These are phyloP conservation scores for Euphorbia lathyris DNA, from an alignment of 345 rosid genomes.

Conservation along the genomic window DNA sequence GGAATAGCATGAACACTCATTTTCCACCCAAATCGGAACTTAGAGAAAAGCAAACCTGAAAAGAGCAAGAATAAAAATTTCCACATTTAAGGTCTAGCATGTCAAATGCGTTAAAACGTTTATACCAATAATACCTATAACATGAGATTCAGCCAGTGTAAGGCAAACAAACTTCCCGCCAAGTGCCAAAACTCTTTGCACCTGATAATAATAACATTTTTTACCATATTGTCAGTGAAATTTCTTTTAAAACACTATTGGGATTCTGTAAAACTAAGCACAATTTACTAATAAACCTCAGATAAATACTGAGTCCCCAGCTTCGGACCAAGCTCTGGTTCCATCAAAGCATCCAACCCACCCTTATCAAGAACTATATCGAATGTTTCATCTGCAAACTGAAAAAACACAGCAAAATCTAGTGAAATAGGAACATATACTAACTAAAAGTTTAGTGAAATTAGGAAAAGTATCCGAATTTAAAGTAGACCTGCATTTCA, in stretches of 20 bases:
- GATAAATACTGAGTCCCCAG: constrained; percentile 71
- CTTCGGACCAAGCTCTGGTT: constrained; percentile 72
- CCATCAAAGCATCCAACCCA: constrained; percentile 98
- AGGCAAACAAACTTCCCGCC: constrained; percentile 84
- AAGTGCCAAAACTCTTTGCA: constrained; percentile 60
- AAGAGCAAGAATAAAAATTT: not conserved
- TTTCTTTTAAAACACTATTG: not conserved
- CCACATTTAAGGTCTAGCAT: not conserved
- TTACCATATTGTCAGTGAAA: not conserved
- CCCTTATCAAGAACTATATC: constrained; percentile 86
- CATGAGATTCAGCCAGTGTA: constrained; percentile 86
- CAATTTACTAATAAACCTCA: constrained; percentile 47
- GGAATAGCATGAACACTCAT: constrained; percentile 54
- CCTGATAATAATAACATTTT: constrained; percentile 39
- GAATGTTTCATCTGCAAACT: constrained; percentile 59
- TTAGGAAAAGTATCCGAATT: not conserved
- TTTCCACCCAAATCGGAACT: constrained; percentile 88
- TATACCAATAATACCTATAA: constrained; percentile 54
- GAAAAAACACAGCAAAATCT: constrained; percentile 9
- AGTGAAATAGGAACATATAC: not conserved
- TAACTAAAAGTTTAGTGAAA: not conserved
- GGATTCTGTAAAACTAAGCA: not conserved
- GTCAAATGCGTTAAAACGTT: not conserved
- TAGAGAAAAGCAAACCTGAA: constrained; percentile 79
- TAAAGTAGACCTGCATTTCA: constrained; percentile 53